Percentiles rank a stretch among this genome's conserved stretches.
phyloP scores from a whole-genome alignment of 495 filamentous ascomycete species.

The Penicillium ochrochloron region DNA sequence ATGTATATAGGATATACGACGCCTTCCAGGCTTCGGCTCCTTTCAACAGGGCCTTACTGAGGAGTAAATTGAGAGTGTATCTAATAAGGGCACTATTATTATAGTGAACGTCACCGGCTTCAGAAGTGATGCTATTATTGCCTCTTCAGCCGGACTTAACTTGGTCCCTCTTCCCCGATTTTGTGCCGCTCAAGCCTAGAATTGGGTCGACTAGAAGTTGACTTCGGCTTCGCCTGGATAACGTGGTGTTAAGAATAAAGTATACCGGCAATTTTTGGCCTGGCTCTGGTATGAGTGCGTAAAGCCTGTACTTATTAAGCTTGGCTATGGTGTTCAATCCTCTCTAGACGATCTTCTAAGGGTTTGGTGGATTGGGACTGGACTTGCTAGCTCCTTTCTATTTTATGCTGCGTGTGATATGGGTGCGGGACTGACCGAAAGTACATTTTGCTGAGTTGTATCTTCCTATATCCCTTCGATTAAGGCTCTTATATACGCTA shows the following conservation, averaged over 20 bases:
- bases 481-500: not conserved
- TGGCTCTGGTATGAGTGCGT: not conserved
- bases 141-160: not conserved
- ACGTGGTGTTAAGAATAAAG: not conserved
- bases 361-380: constrained; percentile 1
- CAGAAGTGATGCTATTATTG: not conserved
- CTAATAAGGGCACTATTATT: not conserved
- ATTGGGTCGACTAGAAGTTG: not conserved
- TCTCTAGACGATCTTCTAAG: not conserved
- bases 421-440: not conserved
- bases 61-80: not conserved
- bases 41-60: not conserved
- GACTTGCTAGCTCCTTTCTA: not conserved
- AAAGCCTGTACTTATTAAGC: not conserved
- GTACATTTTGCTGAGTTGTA: not conserved
- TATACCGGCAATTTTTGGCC: not conserved
- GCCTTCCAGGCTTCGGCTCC: not conserved
- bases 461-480: not conserved
- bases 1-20: not conserved
- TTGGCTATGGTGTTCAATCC: not conserved
- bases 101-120: not conserved
- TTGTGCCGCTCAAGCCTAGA: not conserved
- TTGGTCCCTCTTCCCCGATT: not conserved
- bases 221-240: not conserved
- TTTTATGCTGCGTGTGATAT: not conserved